Percentiles rank a stretch among this genome's conserved stretches.
phyloP scores from a whole-genome alignment of 148 eudicot species.

The Cornus controversa region DNA sequence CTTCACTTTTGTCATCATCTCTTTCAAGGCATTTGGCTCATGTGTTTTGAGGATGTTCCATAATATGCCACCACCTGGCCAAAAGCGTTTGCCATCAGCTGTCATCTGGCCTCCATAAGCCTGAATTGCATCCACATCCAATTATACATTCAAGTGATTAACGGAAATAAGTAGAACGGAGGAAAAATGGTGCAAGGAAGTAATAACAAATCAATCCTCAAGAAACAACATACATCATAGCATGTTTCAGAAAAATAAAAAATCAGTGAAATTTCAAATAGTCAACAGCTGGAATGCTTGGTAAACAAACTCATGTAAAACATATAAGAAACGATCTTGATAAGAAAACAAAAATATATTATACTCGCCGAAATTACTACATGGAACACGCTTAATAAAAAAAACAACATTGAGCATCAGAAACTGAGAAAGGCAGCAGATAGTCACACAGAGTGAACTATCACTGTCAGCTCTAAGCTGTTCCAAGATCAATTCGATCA shows the following conservation, averaged over 20 bases:
- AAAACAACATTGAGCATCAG: slow-evolving; percentile 57
- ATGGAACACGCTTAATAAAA: background rate
- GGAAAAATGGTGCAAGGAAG: background rate
- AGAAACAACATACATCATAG: too few species aligned
- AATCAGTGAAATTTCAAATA: too few species aligned
- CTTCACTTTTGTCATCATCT: slow-evolving; percentile 84
- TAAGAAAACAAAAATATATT: too few species aligned
- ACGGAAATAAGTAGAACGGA: background rate
- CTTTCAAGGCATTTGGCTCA: slow-evolving; percentile 79
- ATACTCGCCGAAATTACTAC: too few species aligned
- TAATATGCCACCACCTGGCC: slow-evolving; percentile 75
- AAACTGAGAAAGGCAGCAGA: slow-evolving; percentile 19
- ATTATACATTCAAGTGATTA: background rate
- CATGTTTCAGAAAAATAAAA: too few species aligned
- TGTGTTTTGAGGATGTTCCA: slow-evolving; percentile 79
- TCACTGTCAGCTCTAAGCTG: slow-evolving; percentile 15
- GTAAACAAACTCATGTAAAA: too few species aligned
- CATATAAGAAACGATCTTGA: background rate
- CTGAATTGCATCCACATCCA: slow-evolving; percentile 86
- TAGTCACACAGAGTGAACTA: slow-evolving; percentile 7
- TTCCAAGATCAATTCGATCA: slow-evolving; percentile 15
- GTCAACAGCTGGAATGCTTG: background rate
- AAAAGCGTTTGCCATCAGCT: slow-evolving; percentile 58
- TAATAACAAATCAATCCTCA: background rate
- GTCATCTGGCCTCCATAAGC: slow-evolving; percentile 95